phyloP scores from a whole-genome alignment of 2,329 filamentous ascomycete species.

The Epichloe glyceriae region DNA sequence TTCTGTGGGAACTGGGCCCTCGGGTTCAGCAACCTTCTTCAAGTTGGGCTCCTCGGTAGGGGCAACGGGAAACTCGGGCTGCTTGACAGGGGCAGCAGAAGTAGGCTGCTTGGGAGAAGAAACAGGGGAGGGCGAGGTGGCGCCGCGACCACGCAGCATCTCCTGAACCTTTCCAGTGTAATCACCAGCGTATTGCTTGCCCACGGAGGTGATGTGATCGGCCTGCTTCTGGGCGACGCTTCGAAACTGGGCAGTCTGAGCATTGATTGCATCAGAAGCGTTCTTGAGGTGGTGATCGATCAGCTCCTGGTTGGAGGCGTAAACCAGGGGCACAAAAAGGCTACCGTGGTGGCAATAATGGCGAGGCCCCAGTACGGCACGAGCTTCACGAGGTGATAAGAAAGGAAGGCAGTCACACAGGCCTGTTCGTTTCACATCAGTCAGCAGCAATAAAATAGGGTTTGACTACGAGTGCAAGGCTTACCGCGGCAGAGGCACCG shows the following conservation, averaged over 20 bases:
- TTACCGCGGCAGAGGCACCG: constrained; percentile 43
- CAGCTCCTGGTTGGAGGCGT: constrained; percentile 55
- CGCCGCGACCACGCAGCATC: constrained; percentile 39
- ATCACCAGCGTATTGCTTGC: constrained; percentile 56
- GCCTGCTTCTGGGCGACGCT: constrained; percentile 51
- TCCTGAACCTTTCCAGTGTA: constrained; percentile 56
- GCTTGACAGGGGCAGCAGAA: constrained; percentile 11
- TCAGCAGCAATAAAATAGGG: constrained; percentile 2
- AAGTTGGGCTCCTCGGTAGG: constrained; percentile 23
- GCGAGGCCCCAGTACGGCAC: constrained; percentile 58
- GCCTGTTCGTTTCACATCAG: constrained; percentile 27
- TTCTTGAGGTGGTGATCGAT: constrained; percentile 51
- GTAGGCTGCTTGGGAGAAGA: constrained; percentile 20
- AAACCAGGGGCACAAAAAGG: constrained; percentile 52
- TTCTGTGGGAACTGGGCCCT: constrained; percentile 13
- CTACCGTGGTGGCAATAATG: constrained; percentile 42
- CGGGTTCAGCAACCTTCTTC: constrained; percentile 10
- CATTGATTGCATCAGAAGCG: constrained; percentile 42
- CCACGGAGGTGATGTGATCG: constrained; percentile 45
- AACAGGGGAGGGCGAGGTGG: constrained; percentile 30
- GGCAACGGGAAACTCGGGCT: constrained; percentile 22
- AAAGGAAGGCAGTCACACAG: constrained; percentile 46
- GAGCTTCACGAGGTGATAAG: constrained; percentile 57
- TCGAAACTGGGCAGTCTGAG: constrained; percentile 51
- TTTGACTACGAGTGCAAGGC: constrained; percentile 17